Base-by-base conservation (phyloP, 306 rosid species). In the Malus sieversii region DNA sequence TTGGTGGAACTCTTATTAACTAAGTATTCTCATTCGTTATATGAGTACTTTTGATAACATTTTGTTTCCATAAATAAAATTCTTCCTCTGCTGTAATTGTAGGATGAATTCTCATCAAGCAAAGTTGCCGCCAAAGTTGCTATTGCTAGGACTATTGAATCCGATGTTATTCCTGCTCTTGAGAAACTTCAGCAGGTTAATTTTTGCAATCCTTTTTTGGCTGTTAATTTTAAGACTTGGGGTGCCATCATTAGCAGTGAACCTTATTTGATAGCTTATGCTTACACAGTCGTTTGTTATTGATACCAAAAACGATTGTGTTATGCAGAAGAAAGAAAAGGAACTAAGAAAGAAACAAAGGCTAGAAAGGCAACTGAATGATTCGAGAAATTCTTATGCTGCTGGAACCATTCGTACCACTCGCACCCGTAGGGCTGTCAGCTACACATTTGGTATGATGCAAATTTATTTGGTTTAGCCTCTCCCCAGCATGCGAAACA, bases 71-170 rank as follows among this genome's bases (percentile, higher is more conserved):
- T 58, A 60, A 27, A 61, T 10, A 8, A 61, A 25, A 23, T 61
- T 27, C 14, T 61, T 4, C 16, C 63, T 61, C 69, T 72, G 57
- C 84, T 78, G 71, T 74, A 68, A 84, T 83, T 83, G 84, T 88
- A 95, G 98, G 93, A 85, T 79, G 82, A 86, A 51, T 80, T 89
- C 35, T 82, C 90, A 40, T 73, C 81, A 44, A 89, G 96, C 91
- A 78, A 86, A 35, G 83, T 81, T 76, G 23, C 30, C 12, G 82
- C 68, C 22, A 86, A 86, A 79, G 83, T 81, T 81, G 75, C 70
- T 82, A 82, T 87, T 66, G 87, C 87, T 77, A 72, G 66, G 86
- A 82, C 74, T 83, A 82, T 95, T 70, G 81, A 92, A 78, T 78
- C 75, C 46, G 88, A 92, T 63, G 92, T 82, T 15, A 83, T 95